Base-by-base conservation (phyloP, 176 grass and related monocot species). In the Musa acuminata region DNA sequence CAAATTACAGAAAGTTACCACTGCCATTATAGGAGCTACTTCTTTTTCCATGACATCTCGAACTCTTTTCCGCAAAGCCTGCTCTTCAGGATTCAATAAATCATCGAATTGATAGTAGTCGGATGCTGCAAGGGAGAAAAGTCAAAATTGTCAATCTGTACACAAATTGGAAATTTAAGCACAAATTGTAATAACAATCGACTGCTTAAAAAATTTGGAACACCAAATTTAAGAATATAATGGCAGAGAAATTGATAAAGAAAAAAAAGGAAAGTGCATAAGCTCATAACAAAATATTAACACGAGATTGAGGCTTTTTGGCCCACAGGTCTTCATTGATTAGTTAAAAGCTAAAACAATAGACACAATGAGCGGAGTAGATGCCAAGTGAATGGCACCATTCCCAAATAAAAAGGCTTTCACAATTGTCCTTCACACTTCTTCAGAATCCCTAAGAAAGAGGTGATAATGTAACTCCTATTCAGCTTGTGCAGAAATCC, bases 81-180 rank as follows among this genome's bases (percentile, higher is more conserved):
- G 85, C 53, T 92, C 87, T 83, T 92, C 93, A 53, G 67, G 58
- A 50, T 70, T 90, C 55, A 96, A 83, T 54, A 96, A 82, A 86
- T 96, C 93, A 90, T 96, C 85, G 25, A 88, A 80, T 63, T 92
- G 89, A 83, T 92, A 92, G 78, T 96, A 96, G 73, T 96, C 93
- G 8, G 87, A 96, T 69, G 81, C 93, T 96, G 87, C 77, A 85
- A 59, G 22, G 52, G 14, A 78, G 0, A 85, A 22, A 49, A 22
- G 51, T 19, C 0, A 3, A 14, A 52, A 51, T 65, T 35, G 26
- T 73, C 7, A 51, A 20, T 22, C 17, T 64, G 59, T 51, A 63
- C 0, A 50, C 23, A 52, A 74, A 43, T 58, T 51, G 49, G 59
- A 65, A 51, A 77, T 5, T 26, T 11, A 5, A 51, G 50, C 55